Percentiles rank a stretch among this genome's conserved stretches.
phyloP scores from a whole-genome alignment of 768 basidiomycete species.

The Boletus rubropictus region DNA sequence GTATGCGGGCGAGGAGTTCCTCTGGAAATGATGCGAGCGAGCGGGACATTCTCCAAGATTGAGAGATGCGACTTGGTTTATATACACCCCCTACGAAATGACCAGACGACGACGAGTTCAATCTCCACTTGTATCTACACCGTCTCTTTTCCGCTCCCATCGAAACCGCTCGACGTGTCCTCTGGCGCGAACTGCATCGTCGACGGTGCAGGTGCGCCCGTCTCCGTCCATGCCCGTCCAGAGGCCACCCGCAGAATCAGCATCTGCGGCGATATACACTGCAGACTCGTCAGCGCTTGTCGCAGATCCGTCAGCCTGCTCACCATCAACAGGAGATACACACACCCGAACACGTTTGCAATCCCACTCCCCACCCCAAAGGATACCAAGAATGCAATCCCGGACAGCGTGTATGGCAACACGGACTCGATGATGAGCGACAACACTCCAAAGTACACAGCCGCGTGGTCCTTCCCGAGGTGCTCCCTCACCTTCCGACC shows the following conservation, averaged over 20 bases:
- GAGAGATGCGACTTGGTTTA: slow-evolving; percentile 3
- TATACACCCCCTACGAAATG: not conserved
- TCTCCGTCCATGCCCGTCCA: slow-evolving; percentile 14
- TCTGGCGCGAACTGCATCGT: slow-evolving; percentile 10
- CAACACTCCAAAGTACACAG: slow-evolving; percentile 15
- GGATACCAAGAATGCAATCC: slow-evolving; percentile 21
- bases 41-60: not conserved
- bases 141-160: not conserved
- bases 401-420: slow-evolving; percentile 23
- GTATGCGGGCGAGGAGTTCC: slow-evolving; percentile 45
- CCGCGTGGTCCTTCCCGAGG: slow-evolving; percentile 19
- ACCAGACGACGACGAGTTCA: too few relatives aligned
- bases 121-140: not conserved
- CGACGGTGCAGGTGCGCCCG: not conserved
- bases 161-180: not conserved
- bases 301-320: not conserved
- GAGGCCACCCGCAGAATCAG: slow-evolving; percentile 22
- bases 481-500: slow-evolving; percentile 6
- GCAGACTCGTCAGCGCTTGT: not conserved
- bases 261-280: slow-evolving; percentile 26
- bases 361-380: slow-evolving; percentile 14
- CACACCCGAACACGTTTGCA: slow-evolving; percentile 12
- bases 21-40: slow-evolving; percentile 33
- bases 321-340: slow-evolving; percentile 25
- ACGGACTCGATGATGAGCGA: slow-evolving; percentile 22